phyloP scores from a whole-genome alignment of 495 filamentous ascomycete species.

The Podospora pseudoanserina region DNA sequence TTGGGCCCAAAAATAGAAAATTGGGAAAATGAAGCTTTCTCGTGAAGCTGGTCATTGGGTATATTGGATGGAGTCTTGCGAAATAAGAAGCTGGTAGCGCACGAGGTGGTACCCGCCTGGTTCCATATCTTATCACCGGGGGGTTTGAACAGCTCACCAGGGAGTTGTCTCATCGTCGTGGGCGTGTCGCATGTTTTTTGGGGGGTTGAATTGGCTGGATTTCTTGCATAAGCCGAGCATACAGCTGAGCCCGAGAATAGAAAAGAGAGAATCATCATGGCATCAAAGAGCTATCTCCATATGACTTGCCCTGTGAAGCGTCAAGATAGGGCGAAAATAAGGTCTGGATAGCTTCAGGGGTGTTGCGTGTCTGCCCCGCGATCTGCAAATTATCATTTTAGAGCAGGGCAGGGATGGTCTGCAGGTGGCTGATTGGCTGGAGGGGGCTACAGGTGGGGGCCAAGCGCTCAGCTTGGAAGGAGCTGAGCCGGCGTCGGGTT shows the following conservation, averaged over 20 bases:
- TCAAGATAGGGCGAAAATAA: constrained; percentile 1
- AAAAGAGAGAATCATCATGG: not conserved
- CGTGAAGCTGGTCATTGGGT: not conserved
- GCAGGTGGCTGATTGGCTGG: constrained; percentile 12
- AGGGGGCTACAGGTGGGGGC: constrained; percentile 7
- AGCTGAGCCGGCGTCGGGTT: constrained; percentile 18
- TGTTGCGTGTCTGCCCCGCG: constrained; percentile 6
- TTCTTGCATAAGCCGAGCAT: not conserved
- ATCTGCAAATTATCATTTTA: constrained; percentile 6
- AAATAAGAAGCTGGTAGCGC: not conserved
- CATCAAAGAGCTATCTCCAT: not conserved
- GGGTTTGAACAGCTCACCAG: not conserved
- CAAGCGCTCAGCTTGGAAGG: constrained; percentile 21
- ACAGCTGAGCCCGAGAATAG: not conserved
- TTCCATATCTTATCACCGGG: not conserved
- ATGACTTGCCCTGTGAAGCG: not conserved
- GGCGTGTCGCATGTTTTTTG: not conserved
- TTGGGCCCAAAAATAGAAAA: not conserved
- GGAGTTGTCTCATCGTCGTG: not conserved
- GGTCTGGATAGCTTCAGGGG: not conserved
- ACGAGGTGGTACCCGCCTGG: not conserved
- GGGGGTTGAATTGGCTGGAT: not conserved
- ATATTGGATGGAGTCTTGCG: not conserved
- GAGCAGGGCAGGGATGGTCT: not conserved
- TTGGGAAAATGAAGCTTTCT: not conserved